These are phyloP conservation scores for Colletotrichum brevisporum DNA, from an alignment of 2,329 filamentous ascomycete genomes.

Conservation along the genomic window DNA sequence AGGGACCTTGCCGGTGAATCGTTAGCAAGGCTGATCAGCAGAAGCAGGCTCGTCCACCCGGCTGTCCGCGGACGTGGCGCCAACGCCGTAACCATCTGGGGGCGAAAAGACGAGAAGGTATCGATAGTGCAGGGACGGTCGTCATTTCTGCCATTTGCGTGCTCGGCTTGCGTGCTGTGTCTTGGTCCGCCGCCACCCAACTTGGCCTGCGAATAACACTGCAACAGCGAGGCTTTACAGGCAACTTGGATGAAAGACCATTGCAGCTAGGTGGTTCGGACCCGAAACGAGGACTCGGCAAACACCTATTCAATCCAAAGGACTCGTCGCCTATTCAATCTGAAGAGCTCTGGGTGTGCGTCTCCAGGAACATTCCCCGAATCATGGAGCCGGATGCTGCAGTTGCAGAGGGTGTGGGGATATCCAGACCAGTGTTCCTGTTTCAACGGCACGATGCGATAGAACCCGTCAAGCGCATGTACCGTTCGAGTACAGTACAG, in stretches of 20 bases:
- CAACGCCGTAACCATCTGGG: conserved; percentile 14
- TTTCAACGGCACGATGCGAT: conserved; percentile 32
- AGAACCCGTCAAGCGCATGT: conserved; percentile 2
- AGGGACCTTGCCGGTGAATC: conserved; percentile 8
- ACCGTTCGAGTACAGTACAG: conserved; percentile 1
- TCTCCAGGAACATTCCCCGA: conserved; percentile 5
- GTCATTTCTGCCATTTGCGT: conserved; percentile 14
- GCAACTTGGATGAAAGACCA: not conserved
- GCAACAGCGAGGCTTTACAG: not conserved
- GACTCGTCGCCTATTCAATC: conserved; percentile 1
- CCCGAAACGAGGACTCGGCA: not conserved
- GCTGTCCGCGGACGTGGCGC: conserved; percentile 24
- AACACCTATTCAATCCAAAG: not conserved
- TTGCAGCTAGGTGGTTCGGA: conserved; percentile 14
- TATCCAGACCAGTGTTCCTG: conserved; percentile 30
- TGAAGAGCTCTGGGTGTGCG: conserved; percentile 33
- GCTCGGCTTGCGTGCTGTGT: conserved; percentile 18
- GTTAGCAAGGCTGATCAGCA: conserved; percentile 23
- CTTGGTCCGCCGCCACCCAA: conserved; percentile 13
- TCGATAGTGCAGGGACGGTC: not conserved
- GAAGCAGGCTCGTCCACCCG: conserved; percentile 12
- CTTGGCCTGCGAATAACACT: conserved; percentile 3
- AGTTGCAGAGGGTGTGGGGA: conserved; percentile 11
- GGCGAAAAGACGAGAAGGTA: not conserved
- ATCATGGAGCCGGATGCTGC: conserved; percentile 1